These are phyloP conservation scores for Intubia oerlemansii DNA, from an alignment of 2,329 filamentous ascomycete species.

Conservation along the genomic window DNA sequence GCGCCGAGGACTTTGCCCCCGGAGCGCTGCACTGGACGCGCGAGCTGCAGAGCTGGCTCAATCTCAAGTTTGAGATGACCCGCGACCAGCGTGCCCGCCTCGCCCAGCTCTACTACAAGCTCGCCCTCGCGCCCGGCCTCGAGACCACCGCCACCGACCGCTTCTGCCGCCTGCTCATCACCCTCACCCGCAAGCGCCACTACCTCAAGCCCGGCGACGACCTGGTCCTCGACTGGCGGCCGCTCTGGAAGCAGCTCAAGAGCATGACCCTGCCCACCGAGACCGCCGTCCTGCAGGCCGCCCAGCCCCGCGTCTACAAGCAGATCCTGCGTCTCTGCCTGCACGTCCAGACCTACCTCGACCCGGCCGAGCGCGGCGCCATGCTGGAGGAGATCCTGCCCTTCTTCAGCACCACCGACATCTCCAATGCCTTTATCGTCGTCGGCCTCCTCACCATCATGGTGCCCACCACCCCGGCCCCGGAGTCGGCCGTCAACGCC, in stretches of 20 bases:
- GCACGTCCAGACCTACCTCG: conserved; percentile 81
- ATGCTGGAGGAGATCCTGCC: conserved; percentile 65
- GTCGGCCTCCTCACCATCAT: conserved; percentile 69
- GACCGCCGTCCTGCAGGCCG: conserved; percentile 41
- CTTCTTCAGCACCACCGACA: conserved; percentile 84
- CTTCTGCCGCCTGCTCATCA: conserved; percentile 92
- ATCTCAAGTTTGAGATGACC: conserved; percentile 91
- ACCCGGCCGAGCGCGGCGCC: conserved; percentile 62
- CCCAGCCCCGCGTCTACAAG: conserved; percentile 33
- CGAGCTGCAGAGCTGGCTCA: conserved; percentile 86
- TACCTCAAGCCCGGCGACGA: conserved; percentile 84
- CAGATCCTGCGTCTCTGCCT: conserved; percentile 71
- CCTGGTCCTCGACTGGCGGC: conserved; percentile 79
- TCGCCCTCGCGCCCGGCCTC: conserved; percentile 73
- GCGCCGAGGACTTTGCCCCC: conserved; percentile 82
- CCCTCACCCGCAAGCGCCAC: conserved; percentile 89
- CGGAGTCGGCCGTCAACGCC: conserved; percentile 49
- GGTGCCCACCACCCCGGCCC: conserved; percentile 63
- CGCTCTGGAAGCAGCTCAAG: conserved; percentile 84
- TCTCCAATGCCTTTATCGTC: conserved; percentile 86
- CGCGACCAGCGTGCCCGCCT: conserved; percentile 64
- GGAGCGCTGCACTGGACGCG: conserved; percentile 94
- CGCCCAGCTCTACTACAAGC: conserved; percentile 83
- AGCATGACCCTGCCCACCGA: conserved; percentile 73
- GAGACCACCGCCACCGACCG: conserved; percentile 66